Base-by-base conservation (phyloP, 2,329 filamentous ascomycete species). In the Cytospora piceae region DNA sequence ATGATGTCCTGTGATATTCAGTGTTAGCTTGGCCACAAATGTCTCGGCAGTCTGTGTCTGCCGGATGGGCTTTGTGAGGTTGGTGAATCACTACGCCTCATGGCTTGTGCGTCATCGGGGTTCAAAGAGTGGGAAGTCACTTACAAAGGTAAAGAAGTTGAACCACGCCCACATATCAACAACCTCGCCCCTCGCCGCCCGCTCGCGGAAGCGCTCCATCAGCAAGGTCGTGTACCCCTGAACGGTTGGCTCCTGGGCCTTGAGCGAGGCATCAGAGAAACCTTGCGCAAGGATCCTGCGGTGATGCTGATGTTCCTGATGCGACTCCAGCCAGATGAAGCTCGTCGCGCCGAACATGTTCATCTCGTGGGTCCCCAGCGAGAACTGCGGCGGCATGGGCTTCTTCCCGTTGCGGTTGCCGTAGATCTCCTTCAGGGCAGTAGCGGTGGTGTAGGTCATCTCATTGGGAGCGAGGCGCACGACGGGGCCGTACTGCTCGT, bases 261-360 rank as follows among this genome's bases (percentile, higher is more conserved):
- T 68, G 56, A 74, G 59, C 1, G 71, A 70, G 52, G 70, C 62
- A 11, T 74, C 73, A 4, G 73, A 75, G 63, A 75, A 75, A 34
- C 70, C 71, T 22, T 69, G 69, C 9, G 70, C 56, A 1, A 74
- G 61, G 15, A 71, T 63, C 46, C 68, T 69, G 24, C 73, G 72
- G 34, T 72, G 71, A 3, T 69, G 64, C 5, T 56, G 32, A 51
- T 71, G 70, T 17, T 68, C 68, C 49, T 64, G 56, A 4, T 59
- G 59, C 29, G 65, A 67, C 42, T 66, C 53, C 29, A 67, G 56
- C 67, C 65, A 69, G 32, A 70, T 53, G 53, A 70, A 65, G 52
- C 64, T 61, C 3, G 61, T 58, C 17, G 67, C 69, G 15, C 67
- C 69, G 46, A 70, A 70, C 60, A 70, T 63, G 22, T 65, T 65